Evolutionary conservation across 2,329 filamentous ascomycete genomes (phyloP), one percentile per base, ranked within the genome.

Genomic region (Ophiosphaerella narmari): DNA sequence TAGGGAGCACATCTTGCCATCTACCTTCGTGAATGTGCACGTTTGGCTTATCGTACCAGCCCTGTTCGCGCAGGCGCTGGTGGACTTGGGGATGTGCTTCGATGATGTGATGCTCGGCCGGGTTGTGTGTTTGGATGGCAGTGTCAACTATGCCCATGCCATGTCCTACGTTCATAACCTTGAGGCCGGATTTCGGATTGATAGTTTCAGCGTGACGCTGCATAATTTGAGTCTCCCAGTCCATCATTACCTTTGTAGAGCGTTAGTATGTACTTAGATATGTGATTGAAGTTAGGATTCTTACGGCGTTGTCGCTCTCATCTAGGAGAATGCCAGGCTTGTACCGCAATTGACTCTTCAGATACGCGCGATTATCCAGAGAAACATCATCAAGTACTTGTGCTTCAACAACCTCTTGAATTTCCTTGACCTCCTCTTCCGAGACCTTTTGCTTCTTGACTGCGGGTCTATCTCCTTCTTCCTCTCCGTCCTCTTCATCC

Each of bases 221-320:
- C 91, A 96, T 96, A 62, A 96, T 94, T 57, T 86, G 84, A 2
- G 86, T 88, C 74, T 96, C 91, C 91, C 91, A 96, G 34, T 86
- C 82, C 91, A 96, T 96, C 91, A 96, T 96, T 39, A 29, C 26
- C 26, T 29, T 29, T 7, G 26, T 29, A 11, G 11, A 29, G 3
- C 3, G 11, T 29, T 29, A 29, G 26, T 29, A 2, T 29, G 11
- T 29, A 3, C 6, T 7, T 29, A 29, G 6, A 8, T 29, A 29
- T 8, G 26, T 7, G 4, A 11, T 11, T 29, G 11, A 29, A 29
- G 11, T 29, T 29, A 6, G 11, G 26, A 29, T 29, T 2, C 7
- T 29, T 29, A 96, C 89, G 44, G 89, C 90, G 70, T 96, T 96
- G 54, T 85, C 81, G 57, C 86, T 83, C 3, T 84, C 80, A 67